Conservation (phyloP, 176 grass and related monocot genomes). For the Hordeum marinum region DNA sequence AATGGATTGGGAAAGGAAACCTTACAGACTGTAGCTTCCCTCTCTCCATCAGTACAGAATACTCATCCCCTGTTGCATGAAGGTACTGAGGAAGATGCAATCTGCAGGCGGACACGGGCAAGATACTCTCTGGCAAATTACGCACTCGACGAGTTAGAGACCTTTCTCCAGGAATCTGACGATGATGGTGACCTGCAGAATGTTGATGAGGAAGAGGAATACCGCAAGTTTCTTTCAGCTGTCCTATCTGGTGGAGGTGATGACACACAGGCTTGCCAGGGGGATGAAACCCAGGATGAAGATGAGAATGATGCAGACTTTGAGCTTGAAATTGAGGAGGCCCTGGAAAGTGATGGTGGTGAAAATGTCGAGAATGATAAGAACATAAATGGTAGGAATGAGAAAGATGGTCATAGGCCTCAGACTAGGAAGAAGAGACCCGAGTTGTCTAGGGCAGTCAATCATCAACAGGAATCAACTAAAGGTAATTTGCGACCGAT, state of each 20-base stretch:
- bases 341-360: constrained; percentile 44
- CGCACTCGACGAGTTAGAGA: constrained; percentile 82
- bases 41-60: constrained; percentile 15
- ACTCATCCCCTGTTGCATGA: constrained; percentile 1
- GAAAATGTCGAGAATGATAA: too few species aligned
- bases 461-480: constrained; percentile 15
- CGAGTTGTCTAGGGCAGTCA: constrained; percentile 31
- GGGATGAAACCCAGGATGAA: constrained; percentile 74
- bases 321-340: constrained; percentile 86
- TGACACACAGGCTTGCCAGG: constrained; percentile 43
- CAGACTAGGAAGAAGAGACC: constrained; percentile 67
- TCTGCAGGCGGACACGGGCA: constrained; percentile 67
- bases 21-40: constrained; percentile 6
- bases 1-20: constrained; percentile 24
- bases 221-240: constrained; percentile 88
- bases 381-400: too few species aligned
- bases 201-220: constrained; percentile 95
- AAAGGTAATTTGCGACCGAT: constrained; percentile 54
- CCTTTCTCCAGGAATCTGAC: constrained; percentile 93
- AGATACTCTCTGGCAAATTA: constrained; percentile 66
- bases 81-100: constrained; percentile 66
- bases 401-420: constrained; percentile 17
- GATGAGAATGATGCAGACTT: constrained; percentile 96
- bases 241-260: constrained; percentile 54
- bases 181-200: constrained; percentile 69